Conservation (phyloP, 2,329 filamentous ascomycete species). For the Proliferodiscus dingleyae region DNA sequence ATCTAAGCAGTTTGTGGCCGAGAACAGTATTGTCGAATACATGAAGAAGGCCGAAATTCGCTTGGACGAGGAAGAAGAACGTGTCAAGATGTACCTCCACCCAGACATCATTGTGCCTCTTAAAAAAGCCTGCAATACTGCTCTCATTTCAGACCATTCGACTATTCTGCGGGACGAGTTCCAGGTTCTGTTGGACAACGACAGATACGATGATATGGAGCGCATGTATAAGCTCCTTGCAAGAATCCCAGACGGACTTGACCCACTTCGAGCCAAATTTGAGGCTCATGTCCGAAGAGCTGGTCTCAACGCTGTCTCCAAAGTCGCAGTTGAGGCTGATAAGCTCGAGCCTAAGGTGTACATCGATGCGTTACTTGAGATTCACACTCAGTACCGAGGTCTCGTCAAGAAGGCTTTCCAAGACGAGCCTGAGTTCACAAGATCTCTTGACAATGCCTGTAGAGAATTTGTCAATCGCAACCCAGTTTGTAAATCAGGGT, state of each 20-base stretch:
- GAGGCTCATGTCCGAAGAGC: slow-evolving; percentile 91
- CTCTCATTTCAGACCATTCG: slow-evolving; percentile 85
- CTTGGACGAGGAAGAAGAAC: slow-evolving; percentile 87
- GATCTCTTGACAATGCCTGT: slow-evolving; percentile 94
- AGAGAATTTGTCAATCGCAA: slow-evolving; percentile 98
- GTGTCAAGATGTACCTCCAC: slow-evolving; percentile 87
- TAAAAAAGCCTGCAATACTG: slow-evolving; percentile 82
- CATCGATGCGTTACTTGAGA: slow-evolving; percentile 88
- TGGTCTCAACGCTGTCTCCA: slow-evolving; percentile 81
- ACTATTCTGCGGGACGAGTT: slow-evolving; percentile 89
- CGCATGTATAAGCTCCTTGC: slow-evolving; percentile 93
- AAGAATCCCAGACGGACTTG: slow-evolving; percentile 84
- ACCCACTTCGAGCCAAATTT: slow-evolving; percentile 80
- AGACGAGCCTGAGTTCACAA: slow-evolving; percentile 93
- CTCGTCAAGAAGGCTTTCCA: slow-evolving; percentile 90
- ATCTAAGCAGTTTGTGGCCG: slow-evolving; percentile 88
- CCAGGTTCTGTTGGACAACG: slow-evolving; percentile 86
- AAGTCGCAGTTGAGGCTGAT: slow-evolving; percentile 82
- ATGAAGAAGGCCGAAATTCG: slow-evolving; percentile 98
- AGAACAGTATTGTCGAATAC: slow-evolving; percentile 97
- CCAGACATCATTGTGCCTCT: slow-evolving; percentile 79
- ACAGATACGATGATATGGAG: slow-evolving; percentile 91
- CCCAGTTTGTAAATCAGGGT: slow-evolving; percentile 88
- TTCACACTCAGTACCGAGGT: slow-evolving; percentile 87
- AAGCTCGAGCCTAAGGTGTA: slow-evolving; percentile 94